Base-by-base conservation (phyloP, 768 basidiomycete genomes). In the Favolaschia claudopus region DNA sequence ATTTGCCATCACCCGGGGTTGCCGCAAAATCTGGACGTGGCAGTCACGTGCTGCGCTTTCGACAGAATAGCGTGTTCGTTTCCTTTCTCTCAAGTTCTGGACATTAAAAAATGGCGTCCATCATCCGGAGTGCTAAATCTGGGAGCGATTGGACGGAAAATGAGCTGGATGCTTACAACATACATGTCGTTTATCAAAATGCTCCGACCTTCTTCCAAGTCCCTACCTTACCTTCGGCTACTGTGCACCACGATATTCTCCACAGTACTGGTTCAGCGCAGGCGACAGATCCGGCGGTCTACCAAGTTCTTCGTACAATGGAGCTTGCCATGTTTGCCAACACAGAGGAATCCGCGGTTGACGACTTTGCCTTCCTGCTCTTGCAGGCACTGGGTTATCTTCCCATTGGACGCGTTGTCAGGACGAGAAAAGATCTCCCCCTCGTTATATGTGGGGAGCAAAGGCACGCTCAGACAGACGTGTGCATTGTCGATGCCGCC, bases 321-420 rank as follows among this genome's bases (percentile, higher is more conserved):
- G 69, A 75, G 40, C 50, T 72, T 22, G 72, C 67, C 4, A 72
- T 70, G 69, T 31, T 36, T 9, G 42, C 60, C 17, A 51, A 53
- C 15, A 24, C 46, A 1, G 66, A 63, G 38, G 65, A 72, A 34
- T 64, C 68, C 4, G 69, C 71, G 20, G 74, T 76, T 5, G 58
- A 34, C 57, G 73, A 75, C 51, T 77, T 76, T 66, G 63, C 69
- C 0, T 65, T 71, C 17, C 29, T 37, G 27, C 67, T 78, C 19
- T 64, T 75, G 37, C 13, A 32, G 1, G 8, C 50, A 17, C 45
- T 71, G 8, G 68, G 60, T 3, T 73, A 70, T 49, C 45, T 31
- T 19, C 25, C 39, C 24, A 33, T 45, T 10, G 32, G 25, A 19
- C 57, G 65, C 22, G 48, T 60, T 12, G 39, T 58, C 5, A 50